These are phyloP conservation scores for Chlorella ohadii DNA, from an alignment of 139 green algal species.

Conservation along the genomic window DNA sequence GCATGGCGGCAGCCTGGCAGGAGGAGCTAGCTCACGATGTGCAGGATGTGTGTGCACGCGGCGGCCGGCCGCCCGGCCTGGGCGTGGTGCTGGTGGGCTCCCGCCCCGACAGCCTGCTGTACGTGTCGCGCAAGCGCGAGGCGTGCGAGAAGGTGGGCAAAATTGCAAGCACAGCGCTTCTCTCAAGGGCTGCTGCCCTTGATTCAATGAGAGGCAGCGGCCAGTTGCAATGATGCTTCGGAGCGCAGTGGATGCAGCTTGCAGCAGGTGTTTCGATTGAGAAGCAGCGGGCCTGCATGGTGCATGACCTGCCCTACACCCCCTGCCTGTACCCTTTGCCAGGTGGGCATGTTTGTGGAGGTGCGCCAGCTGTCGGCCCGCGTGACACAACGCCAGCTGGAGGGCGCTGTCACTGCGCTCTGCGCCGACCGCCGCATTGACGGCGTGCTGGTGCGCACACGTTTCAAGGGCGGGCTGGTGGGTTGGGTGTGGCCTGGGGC, in stretches of 20 bases:
- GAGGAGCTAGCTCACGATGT: slow-evolving; percentile 55
- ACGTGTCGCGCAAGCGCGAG: slow-evolving; percentile 94
- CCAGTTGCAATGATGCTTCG: background rate
- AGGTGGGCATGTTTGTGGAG: slow-evolving; percentile 42
- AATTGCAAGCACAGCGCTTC: too few relatives aligned
- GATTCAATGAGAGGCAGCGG: too few relatives aligned
- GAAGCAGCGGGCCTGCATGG: background rate
- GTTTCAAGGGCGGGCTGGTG: too few relatives aligned
- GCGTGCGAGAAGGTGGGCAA: slow-evolving; percentile 70
- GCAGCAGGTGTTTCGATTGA: background rate
- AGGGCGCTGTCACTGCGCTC: slow-evolving; percentile 66
- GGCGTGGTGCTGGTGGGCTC: slow-evolving; percentile 93
- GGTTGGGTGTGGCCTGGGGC: too few relatives aligned
- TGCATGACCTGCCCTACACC: background rate
- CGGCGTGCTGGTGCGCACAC: slow-evolving; percentile 87
- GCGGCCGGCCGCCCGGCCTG: slow-evolving; percentile 74
- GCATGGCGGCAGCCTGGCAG: slow-evolving; percentile 28
- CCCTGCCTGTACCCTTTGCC: background rate
- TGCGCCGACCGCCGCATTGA: slow-evolving; percentile 88
- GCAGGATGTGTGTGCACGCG: slow-evolving; percentile 20
- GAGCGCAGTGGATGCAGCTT: too few relatives aligned
- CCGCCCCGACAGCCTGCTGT: slow-evolving; percentile 91
- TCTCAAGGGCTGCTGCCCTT: background rate
- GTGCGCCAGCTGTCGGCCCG: slow-evolving; percentile 54
- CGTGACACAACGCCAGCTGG: slow-evolving; percentile 51